Conservation (phyloP, 106 monocot genomes). For the Cymbidium sinense region DNA sequence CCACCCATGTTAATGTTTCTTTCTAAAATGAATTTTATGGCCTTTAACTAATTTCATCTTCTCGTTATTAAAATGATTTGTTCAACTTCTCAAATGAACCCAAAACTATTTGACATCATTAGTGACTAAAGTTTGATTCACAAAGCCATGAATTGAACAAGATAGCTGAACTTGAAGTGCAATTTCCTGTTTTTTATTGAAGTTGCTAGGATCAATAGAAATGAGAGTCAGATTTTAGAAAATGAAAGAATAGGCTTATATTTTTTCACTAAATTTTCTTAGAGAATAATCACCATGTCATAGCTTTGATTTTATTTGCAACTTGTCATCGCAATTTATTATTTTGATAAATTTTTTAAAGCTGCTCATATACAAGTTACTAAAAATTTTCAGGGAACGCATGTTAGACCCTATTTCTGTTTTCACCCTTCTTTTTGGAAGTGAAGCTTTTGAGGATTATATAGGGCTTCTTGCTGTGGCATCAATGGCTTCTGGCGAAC, state of each 20-base stretch:
- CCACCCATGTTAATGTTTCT: neutral
- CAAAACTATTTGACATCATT: neutral
- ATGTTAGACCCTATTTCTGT: constrained; percentile 71
- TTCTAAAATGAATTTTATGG: neutral
- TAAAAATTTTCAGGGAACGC: constrained; percentile 40
- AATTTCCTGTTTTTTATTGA: neutral
- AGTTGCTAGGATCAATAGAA: too few species aligned
- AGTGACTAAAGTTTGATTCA: neutral
- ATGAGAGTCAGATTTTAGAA: neutral
- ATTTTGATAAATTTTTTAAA: neutral
- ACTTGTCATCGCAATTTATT: neutral
- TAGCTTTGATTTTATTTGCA: neutral
- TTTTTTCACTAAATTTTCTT: neutral
- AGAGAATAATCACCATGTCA: neutral
- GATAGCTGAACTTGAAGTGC: neutral
- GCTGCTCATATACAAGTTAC: neutral
- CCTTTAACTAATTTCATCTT: neutral
- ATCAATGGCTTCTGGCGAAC: constrained; percentile 56
- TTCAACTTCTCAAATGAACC: neutral
- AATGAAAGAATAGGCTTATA: neutral
- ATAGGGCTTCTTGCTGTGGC: constrained; percentile 73
- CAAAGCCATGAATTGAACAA: neutral
- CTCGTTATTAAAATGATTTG: neutral
- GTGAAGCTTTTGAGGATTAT: constrained; percentile 81
- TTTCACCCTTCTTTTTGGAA: constrained; percentile 84